phyloP scores from a whole-genome alignment of 495 filamentous ascomycete genomes.

The Aspergillus leporis region DNA sequence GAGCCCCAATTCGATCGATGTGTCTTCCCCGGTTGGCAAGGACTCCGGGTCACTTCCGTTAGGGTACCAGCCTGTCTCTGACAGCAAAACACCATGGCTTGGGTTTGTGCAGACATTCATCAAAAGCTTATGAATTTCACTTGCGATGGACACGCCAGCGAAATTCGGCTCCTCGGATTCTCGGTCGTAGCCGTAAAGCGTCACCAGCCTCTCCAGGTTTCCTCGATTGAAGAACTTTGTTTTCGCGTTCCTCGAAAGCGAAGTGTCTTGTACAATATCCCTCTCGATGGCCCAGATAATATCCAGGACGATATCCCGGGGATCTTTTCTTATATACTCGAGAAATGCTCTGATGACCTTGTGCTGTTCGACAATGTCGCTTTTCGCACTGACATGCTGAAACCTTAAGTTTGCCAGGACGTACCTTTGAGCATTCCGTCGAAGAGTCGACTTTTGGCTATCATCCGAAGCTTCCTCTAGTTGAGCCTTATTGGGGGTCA shows the following conservation, averaged over 20 bases:
- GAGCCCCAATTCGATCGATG: constrained; percentile 65
- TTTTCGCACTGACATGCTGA: constrained; percentile 67
- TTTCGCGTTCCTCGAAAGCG: constrained; percentile 69
- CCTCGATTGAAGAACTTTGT: constrained; percentile 67
- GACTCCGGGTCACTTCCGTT: constrained; percentile 59
- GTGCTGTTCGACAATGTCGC: constrained; percentile 70
- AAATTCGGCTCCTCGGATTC: constrained; percentile 39
- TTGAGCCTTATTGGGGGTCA: constrained; percentile 44
- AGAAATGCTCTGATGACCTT: constrained; percentile 69
- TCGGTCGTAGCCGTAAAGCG: constrained; percentile 65
- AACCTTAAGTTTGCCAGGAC: constrained; percentile 72
- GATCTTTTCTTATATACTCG: constrained; percentile 69
- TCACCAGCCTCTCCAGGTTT: constrained; percentile 68
- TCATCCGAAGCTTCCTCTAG: constrained; percentile 56
- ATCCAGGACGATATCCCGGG: constrained; percentile 66
- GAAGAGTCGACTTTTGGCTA: constrained; percentile 63
- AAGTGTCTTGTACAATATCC: constrained; percentile 67
- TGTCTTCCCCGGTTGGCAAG: constrained; percentile 39
- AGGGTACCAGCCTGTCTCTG: constrained; percentile 72
- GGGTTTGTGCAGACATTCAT: constrained; percentile 70
- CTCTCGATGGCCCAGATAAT: constrained; percentile 63
- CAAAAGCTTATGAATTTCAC: constrained; percentile 69
- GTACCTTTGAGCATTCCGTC: constrained; percentile 74
- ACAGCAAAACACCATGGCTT: constrained; percentile 66
- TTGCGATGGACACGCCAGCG: constrained; percentile 47